phyloP scores from a whole-genome alignment of 208 protist species.

The Trypanosoma mega region DNA sequence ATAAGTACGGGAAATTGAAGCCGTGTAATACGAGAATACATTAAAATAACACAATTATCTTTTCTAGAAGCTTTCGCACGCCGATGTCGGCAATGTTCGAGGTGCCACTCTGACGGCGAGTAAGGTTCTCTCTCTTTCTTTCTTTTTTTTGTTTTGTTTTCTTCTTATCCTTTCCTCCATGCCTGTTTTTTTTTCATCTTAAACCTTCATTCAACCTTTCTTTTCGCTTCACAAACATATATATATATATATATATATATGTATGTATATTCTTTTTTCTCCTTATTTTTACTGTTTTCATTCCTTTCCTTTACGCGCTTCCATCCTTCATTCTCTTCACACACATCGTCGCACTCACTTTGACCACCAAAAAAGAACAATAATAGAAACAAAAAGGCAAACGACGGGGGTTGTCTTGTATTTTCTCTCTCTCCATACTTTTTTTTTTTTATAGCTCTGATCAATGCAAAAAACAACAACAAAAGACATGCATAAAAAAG shows the following conservation, averaged over 20 bases:
- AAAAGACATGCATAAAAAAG: no score
- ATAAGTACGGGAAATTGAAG: no score
- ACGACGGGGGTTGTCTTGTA: no score
- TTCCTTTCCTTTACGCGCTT: not conserved
- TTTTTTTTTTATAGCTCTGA: no score
- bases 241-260: not conserved
- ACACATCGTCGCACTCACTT: not conserved
- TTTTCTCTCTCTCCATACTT: no score
- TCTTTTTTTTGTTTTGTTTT: not conserved
- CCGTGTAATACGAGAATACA: no score
- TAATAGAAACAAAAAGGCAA: conserved; percentile 7
- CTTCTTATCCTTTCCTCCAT: not conserved
- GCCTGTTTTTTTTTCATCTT: not conserved
- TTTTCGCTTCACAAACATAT: not conserved
- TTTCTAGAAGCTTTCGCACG: no score
- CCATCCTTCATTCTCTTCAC: not conserved
- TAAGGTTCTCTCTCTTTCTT: no score
- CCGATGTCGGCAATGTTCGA: no score
- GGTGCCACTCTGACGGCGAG: no score
- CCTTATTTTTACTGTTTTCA: not conserved
- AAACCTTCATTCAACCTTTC: not conserved
- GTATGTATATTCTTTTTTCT: not conserved
- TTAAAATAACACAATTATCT: no score
- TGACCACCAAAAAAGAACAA: not conserved
- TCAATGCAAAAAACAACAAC: no score